phyloP scores from a whole-genome alignment of 2,329 filamentous ascomycete genomes.

The Penicillium paneum region DNA sequence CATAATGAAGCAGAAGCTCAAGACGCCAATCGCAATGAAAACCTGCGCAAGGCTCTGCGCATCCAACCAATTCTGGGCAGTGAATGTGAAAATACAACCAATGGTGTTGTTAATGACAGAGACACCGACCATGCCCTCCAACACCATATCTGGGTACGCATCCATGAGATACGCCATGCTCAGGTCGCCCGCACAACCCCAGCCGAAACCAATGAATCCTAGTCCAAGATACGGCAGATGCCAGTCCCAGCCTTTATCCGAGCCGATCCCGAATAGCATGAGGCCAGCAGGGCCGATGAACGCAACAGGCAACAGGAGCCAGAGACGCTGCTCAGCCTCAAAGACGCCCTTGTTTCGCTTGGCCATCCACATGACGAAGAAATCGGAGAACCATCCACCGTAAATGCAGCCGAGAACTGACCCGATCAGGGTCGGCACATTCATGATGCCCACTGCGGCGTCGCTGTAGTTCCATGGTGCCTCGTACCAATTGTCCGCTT shows the following conservation, averaged over 20 bases:
- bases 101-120: slow-evolving; percentile 57
- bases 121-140: slow-evolving; percentile 59
- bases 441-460: slow-evolving; percentile 56
- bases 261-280: slow-evolving; percentile 54
- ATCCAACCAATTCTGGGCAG: slow-evolving; percentile 50
- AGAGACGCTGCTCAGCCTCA: slow-evolving; percentile 55
- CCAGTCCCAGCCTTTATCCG: slow-evolving; percentile 52
- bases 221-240: slow-evolving; percentile 54
- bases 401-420: slow-evolving; percentile 56
- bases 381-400: slow-evolving; percentile 57
- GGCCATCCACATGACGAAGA: slow-evolving; percentile 56
- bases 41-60: slow-evolving; percentile 45
- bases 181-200: slow-evolving; percentile 57
- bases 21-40: slow-evolving; percentile 52
- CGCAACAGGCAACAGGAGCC: slow-evolving; percentile 51
- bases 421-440: slow-evolving; percentile 48
- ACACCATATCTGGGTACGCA: slow-evolving; percentile 55
- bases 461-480: slow-evolving; percentile 56
- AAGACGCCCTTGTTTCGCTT: slow-evolving; percentile 53
- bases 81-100: slow-evolving; percentile 55
- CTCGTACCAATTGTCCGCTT: slow-evolving; percentile 56
- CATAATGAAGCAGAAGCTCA: slow-evolving; percentile 53
- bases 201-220: slow-evolving; percentile 59
- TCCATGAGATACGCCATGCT: slow-evolving; percentile 56
- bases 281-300: slow-evolving; percentile 52